Base-by-base conservation (phyloP, 2,329 filamentous ascomycete species). In the Neonectria sp. region DNA sequence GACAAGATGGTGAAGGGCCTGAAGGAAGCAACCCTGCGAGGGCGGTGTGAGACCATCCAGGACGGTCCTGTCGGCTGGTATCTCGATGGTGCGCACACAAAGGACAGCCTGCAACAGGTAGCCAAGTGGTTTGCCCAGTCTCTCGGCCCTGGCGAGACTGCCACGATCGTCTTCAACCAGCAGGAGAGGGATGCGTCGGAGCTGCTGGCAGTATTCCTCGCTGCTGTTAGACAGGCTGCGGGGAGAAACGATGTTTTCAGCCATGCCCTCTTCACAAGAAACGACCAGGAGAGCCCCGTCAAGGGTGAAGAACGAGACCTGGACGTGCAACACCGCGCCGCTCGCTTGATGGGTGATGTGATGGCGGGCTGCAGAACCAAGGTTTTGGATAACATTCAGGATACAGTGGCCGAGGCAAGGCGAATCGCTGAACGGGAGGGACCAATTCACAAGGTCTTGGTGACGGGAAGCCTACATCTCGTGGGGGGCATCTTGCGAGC, bases 151-250 rank as follows among this genome's bases (percentile, higher is more conserved):
- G 65, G 68, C 0, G 77, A 78, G 8, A 59, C 71, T 29, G 80
- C 84, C 51, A 84, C 93, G 0, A 83, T 98, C 52, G 87, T 98
- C 55, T 98, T 98, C 85, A 98, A 98, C 80, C 95, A 98, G 80
- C 94, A 97, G 77, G 94, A 94, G 11, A 89, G 95, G 35, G 91
- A 97, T 76, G 93, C 93, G 6, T 82, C 84, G 4, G 84, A 87
- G 17, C 86, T 97, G 1, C 87, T 95, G 3, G 82, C 81, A 35
- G 86, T 86, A 0, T 83, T 97, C 2, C 85, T 94, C 63, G 78
- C 83, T 11, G 89, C 88, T 3, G 82, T 93, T 12, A 56, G 59
- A 75, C 79, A 52, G 68, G 81, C 61, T 75, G 82, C 63, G 55
- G 85, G 60, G 55, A 80, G 66, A 74, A 81, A 46, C 2, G 60